Evolutionary conservation across 2,329 filamentous ascomycete genomes (phyloP), one percentile per base, ranked within the genome.

Genomic region (Diaporthe sp.): DNA sequence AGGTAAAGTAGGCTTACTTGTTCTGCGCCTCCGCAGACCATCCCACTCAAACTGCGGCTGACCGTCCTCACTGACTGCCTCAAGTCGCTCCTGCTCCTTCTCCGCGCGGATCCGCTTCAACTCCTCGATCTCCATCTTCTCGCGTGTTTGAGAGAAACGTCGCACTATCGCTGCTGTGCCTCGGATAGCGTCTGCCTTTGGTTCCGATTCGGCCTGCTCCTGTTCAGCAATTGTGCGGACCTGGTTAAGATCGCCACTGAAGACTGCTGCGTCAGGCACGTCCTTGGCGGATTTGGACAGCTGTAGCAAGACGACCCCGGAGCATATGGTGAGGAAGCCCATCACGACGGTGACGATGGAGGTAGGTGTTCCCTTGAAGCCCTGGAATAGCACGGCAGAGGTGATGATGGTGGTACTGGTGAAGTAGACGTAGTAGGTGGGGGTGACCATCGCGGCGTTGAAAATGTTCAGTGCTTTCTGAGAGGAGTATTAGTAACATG

Each of bases 261-360:
- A 98, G 52, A 99, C 92, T 42, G 96, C 95, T 0, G 95, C 89
- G 82, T 98, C 97, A 9, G 97, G 97, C 0, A 99, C 96, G 80
- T 99, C 96, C 82, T 98, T 99, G 79, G 97, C 95, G 0, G 96
- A 98, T 82, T 98, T 98, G 70, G 97, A 98, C n/a, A 99, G 90
- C 82, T 99, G 97, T 13, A 99, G 86, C 10, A 99, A 85, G 0
- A 98, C 93, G 8, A 98, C 97, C 1, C 97, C 97, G 0, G 95
- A 90, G 82, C 97, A 99, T 76, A 99, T 99, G 76, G 94, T 93
- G 54, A 99, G 85, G 85, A 99, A 99, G 1, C 97, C 97, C 86
- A 97, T 91, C 73, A 98, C 93, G 40, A 98, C 94, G 0, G 95
- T 98, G 60, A 94, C 88, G 74, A 99, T 98, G 35, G 94, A 91